Conservation (phyloP, 176 grass and related monocot species). For the Ensete glaucum region DNA sequence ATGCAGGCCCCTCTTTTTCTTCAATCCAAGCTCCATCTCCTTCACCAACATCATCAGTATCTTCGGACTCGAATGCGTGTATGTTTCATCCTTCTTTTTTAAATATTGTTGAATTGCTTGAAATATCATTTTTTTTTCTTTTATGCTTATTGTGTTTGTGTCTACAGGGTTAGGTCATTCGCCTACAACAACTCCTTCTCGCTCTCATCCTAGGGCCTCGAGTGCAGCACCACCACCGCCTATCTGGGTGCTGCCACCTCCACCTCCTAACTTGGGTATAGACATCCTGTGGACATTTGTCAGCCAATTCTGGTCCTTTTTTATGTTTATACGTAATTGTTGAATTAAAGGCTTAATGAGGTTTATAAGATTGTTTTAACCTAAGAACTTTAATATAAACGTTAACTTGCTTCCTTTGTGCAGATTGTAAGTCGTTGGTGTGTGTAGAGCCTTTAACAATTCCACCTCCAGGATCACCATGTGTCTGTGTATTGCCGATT, state of each 20-base stretch:
- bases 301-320: neutral
- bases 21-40: constrained; percentile 36
- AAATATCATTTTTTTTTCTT: neutral
- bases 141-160: neutral
- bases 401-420: neutral
- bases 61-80: constrained; percentile 38
- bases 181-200: constrained; percentile 43
- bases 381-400: neutral
- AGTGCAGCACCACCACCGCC: constrained; percentile 44
- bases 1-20: constrained; percentile 30
- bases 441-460: constrained; percentile 76
- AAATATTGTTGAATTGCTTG: neutral
- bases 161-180: constrained; percentile 41
- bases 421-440: constrained; percentile 77
- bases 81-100: constrained; percentile 21
- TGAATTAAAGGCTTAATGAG: too few species aligned
- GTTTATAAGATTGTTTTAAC: neutral
- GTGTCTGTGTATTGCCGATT: constrained; percentile 91
- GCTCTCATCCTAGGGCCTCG: constrained; percentile 35
- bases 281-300: neutral
- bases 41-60: constrained; percentile 21
- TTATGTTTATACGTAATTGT: neutral
- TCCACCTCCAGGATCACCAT: constrained; percentile 61
- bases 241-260: constrained; percentile 75
- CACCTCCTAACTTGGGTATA: constrained; percentile 83